These are phyloP conservation scores for Pseudozyma thailandica DNA, from an alignment of 1,284 basidiomycete species.

Conservation along the genomic window DNA sequence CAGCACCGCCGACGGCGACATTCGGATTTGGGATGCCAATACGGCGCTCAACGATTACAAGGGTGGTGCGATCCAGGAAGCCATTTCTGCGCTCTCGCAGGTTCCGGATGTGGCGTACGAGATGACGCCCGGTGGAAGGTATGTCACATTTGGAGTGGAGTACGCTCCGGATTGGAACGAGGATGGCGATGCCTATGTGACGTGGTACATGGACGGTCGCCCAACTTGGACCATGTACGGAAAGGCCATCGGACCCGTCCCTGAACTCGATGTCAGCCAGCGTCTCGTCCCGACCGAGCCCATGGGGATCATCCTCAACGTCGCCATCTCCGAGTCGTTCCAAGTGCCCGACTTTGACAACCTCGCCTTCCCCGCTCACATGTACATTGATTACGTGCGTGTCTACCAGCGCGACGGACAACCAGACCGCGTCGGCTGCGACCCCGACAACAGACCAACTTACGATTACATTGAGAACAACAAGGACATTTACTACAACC, in stretches of 20 bases:
- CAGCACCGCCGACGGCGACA: slow-evolving; percentile 26
- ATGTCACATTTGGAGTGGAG: slow-evolving; percentile 65
- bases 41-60: slow-evolving; percentile 62
- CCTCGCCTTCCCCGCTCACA: slow-evolving; percentile 70
- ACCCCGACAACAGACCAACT: slow-evolving; percentile 63
- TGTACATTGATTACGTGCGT: slow-evolving; percentile 70
- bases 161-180: slow-evolving; percentile 64
- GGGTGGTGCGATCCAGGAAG: slow-evolving; percentile 65
- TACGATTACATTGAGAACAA: slow-evolving; percentile 65
- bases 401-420: slow-evolving; percentile 70
- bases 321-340: slow-evolving; percentile 69
- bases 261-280: slow-evolving; percentile 52
- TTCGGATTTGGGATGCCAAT: slow-evolving; percentile 52
- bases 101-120: slow-evolving; percentile 60
- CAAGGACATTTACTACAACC: slow-evolving; percentile 63
- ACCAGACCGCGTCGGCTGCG: slow-evolving; percentile 63
- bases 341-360: slow-evolving; percentile 68
- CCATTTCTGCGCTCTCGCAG: slow-evolving; percentile 59
- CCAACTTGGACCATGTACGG: slow-evolving; percentile 61
- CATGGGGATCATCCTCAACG: slow-evolving; percentile 55
- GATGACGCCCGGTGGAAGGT: slow-evolving; percentile 24
- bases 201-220: slow-evolving; percentile 65
- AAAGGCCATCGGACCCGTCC: slow-evolving; percentile 41
- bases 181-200: slow-evolving; percentile 53
- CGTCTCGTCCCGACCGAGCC: slow-evolving; percentile 62